These are phyloP conservation scores for Coelastrella sp. DNA, from an alignment of 139 green algal species.

Conservation along the genomic window DNA sequence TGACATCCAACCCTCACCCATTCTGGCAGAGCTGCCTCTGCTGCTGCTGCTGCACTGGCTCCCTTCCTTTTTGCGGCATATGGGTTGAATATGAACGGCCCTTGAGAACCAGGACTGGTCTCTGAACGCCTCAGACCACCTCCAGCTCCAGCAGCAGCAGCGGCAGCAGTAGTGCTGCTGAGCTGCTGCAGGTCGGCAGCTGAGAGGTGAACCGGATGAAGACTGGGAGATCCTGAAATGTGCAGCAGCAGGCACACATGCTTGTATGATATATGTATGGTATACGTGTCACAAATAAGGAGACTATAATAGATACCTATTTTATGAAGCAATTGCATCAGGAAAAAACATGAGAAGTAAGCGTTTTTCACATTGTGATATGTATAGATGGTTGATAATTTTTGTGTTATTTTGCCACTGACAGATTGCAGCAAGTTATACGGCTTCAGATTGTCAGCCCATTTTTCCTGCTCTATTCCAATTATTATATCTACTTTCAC, in stretches of 20 bases:
- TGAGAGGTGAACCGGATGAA: conserved; percentile 17
- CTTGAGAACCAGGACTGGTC: conserved; percentile 39
- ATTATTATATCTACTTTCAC: no score
- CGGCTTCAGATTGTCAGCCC: no score
- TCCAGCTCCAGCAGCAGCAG: neutral
- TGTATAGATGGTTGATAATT: no score
- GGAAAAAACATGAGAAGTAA: no score
- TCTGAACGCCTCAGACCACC: neutral
- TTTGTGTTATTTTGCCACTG: no score
- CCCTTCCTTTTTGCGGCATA: conserved; percentile 62
- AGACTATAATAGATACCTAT: no score
- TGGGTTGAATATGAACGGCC: conserved; percentile 83
- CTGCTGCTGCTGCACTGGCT: conserved; percentile 23
- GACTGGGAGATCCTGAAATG: neutral
- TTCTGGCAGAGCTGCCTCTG: conserved; percentile 30
- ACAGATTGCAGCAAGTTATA: no score
- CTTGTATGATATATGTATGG: neutral
- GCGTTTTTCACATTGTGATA: no score
- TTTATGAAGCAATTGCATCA: no score
- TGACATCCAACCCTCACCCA: conserved; percentile 53
- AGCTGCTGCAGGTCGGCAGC: neutral
- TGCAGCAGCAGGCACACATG: neutral
- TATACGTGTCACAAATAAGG: no score
- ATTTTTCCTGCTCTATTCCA: no score
- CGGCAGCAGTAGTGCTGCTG: neutral